Conservation (phyloP, 768 basidiomycete genomes). For the Serendipita vermifera region DNA sequence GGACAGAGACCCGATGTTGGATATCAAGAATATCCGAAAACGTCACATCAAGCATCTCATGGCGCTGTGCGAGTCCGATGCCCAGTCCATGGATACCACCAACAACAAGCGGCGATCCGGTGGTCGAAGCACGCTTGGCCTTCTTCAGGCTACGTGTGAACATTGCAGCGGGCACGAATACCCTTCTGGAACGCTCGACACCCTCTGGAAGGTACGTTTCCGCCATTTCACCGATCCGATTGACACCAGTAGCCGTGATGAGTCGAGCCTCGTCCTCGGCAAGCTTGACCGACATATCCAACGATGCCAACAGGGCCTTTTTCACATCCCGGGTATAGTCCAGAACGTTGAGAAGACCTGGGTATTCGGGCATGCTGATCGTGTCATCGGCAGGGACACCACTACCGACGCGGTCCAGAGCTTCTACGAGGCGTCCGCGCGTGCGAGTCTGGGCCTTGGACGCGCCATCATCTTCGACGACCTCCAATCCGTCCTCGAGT, state of each 20-base stretch:
- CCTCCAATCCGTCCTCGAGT: constrained; percentile 67
- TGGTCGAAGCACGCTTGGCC: constrained; percentile 26
- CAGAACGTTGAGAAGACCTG: constrained; percentile 71
- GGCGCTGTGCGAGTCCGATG: constrained; percentile 62
- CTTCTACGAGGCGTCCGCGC: constrained; percentile 44
- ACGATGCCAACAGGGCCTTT: constrained; percentile 55
- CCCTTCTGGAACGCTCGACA: constrained; percentile 64
- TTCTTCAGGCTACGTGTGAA: constrained; percentile 51
- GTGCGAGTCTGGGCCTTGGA: constrained; percentile 40
- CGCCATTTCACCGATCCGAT: constrained; percentile 51
- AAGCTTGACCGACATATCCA: constrained; percentile 65
- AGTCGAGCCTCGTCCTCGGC: constrained; percentile 75
- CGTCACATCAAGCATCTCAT: constrained; percentile 66
- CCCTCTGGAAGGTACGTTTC: constrained; percentile 67
- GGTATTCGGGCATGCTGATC: constrained; percentile 60
- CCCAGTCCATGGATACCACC: constrained; percentile 72
- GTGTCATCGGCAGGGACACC: constrained; percentile 56
- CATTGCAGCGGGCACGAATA: constrained; percentile 98
- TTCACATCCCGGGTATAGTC: constrained; percentile 77
- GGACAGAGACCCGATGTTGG: constrained; percentile 59
- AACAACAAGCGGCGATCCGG: constrained; percentile 46
- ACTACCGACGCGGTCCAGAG: constrained; percentile 61
- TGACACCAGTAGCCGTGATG: constrained; percentile 51
- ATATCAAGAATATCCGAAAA: constrained; percentile 79
- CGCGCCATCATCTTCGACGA: constrained; percentile 62